Conservation (phyloP, 2,329 filamentous ascomycete species). For the Ophiocordyceps sinensis region DNA sequence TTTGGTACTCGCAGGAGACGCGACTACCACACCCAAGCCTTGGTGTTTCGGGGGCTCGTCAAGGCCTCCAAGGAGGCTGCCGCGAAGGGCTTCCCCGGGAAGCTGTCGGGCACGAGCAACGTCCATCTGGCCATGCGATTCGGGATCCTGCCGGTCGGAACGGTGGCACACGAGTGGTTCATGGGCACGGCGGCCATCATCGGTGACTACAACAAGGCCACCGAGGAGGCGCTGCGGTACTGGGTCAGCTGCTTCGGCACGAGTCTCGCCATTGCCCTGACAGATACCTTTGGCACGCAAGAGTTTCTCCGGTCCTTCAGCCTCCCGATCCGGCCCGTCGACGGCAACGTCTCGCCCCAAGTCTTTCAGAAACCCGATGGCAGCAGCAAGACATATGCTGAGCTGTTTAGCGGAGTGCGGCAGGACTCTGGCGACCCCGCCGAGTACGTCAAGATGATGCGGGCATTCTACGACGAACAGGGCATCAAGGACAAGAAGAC, state of each 20-base stretch:
- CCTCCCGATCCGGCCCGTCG: conserved; percentile 38
- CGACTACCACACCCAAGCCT: conserved; percentile 87
- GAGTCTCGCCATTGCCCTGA: conserved; percentile 76
- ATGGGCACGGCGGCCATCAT: conserved; percentile 94
- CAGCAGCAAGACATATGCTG: conserved; percentile 52
- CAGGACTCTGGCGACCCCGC: conserved; percentile 84
- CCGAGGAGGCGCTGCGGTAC: conserved; percentile 69
- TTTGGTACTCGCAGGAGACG: conserved; percentile 82
- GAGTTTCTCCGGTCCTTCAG: conserved; percentile 78
- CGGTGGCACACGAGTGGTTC: conserved; percentile 94
- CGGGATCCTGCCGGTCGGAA: conserved; percentile 70
- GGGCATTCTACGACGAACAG: conserved; percentile 63
- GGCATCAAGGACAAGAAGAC: conserved; percentile 70
- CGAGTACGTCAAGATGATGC: conserved; percentile 65
- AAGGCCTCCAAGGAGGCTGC: conserved; percentile 60
- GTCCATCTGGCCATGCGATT: conserved; percentile 95
- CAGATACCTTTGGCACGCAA: conserved; percentile 90
- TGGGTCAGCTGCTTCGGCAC: conserved; percentile 87
- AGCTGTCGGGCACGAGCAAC: conserved; percentile 81
- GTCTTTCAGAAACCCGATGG: conserved; percentile 25
- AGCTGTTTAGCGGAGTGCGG: conserved; percentile 69
- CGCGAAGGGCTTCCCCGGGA: conserved; percentile 51
- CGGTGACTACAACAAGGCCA: conserved; percentile 70
- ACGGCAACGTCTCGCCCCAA: conserved; percentile 25
- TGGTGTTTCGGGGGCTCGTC: conserved; percentile 78